A percentile compares a stretch with the other conserved stretches of the same genome.
phyloP scores from a whole-genome alignment of 2,329 filamentous ascomycete genomes.

The Septoria petroselini region DNA sequence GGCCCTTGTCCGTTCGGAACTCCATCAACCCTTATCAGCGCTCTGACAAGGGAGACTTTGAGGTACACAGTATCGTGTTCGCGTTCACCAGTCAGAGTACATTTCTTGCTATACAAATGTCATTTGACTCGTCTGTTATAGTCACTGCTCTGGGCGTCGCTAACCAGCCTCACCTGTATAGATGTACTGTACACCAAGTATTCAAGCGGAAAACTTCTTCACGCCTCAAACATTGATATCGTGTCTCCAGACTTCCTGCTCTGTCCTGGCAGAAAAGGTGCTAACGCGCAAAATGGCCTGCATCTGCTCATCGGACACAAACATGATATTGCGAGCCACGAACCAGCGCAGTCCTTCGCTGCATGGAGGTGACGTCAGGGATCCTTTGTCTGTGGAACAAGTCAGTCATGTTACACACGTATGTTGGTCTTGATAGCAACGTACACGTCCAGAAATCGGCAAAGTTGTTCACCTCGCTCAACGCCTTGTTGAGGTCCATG shows the following conservation, averaged over 20 bases:
- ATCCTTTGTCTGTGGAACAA: conserved; percentile 32
- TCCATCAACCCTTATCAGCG: too few species aligned
- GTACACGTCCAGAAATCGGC: conserved; percentile 48
- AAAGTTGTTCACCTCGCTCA: conserved; percentile 42
- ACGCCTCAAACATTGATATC: conserved; percentile 40
- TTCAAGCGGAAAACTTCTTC: background rate
- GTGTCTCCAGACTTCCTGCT: conserved; percentile 51
- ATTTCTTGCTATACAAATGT: too few species aligned
- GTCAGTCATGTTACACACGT: too few species aligned
- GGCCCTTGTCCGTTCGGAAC: too few species aligned
- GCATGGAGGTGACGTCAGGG: conserved; percentile 49
- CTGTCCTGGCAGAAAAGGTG: conserved; percentile 45
- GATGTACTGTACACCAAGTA: background rate
- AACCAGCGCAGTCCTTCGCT: conserved; percentile 50
- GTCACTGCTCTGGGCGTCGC: too few species aligned
- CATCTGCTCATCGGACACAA: conserved; percentile 49
- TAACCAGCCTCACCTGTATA: background rate
- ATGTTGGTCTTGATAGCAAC: background rate
- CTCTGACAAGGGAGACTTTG: too few species aligned
- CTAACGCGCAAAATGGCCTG: conserved; percentile 46
- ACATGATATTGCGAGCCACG: conserved; percentile 44
- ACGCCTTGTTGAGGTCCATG: conserved; percentile 37
- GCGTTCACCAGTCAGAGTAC: too few species aligned
- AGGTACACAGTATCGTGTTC: too few species aligned
- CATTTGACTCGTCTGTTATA: too few species aligned